Evolutionary conservation across 345 rosid species (phyloP).

Genomic region (Bruguiera sexangula): DNA sequence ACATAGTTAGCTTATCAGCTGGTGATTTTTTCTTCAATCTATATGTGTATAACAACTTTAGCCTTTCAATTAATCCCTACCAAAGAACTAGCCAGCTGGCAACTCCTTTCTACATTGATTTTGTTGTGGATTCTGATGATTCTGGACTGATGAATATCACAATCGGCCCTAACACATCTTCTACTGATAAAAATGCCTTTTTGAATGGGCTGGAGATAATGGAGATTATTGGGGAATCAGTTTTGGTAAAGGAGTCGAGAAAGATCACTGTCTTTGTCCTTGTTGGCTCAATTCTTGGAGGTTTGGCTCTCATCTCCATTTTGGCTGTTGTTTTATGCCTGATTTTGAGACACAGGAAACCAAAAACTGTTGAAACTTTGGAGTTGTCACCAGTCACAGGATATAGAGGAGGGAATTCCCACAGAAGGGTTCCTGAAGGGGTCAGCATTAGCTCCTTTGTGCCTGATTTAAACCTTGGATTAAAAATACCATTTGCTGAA

Average conservation of each 20-base stretch:
- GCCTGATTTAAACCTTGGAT: conserved; percentile 31
- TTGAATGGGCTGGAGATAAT: conserved; percentile 57
- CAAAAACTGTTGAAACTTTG: conserved; percentile 18
- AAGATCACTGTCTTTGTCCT: conserved; percentile 4
- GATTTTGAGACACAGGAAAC: conserved; percentile 26
- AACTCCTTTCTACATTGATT: conserved; percentile 43
- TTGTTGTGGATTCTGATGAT: conserved; percentile 41
- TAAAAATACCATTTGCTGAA: conserved; percentile 39
- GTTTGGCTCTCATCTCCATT: conserved; percentile 19
- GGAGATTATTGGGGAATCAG: conserved; percentile 32
- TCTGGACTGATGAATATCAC: conserved; percentile 36
- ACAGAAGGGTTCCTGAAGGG: conserved; percentile 18
- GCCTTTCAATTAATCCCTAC: conserved; percentile 22
- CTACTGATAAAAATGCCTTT: not conserved
- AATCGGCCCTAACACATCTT: conserved; percentile 16
- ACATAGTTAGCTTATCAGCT: conserved; percentile 15
- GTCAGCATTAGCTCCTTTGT: conserved; percentile 15
- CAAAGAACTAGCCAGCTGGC: fast-evolving
- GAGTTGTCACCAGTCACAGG: conserved; percentile 26
- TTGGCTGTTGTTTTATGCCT: conserved; percentile 23
- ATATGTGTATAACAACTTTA: conserved; percentile 29
- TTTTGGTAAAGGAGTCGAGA: not conserved
- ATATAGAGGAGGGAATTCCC: conserved; percentile 25
- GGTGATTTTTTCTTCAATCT: conserved; percentile 28
- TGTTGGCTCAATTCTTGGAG: conserved; percentile 33